phyloP scores from a whole-genome alignment of 1,284 basidiomycete species.

The Fomitopsis betulina region DNA sequence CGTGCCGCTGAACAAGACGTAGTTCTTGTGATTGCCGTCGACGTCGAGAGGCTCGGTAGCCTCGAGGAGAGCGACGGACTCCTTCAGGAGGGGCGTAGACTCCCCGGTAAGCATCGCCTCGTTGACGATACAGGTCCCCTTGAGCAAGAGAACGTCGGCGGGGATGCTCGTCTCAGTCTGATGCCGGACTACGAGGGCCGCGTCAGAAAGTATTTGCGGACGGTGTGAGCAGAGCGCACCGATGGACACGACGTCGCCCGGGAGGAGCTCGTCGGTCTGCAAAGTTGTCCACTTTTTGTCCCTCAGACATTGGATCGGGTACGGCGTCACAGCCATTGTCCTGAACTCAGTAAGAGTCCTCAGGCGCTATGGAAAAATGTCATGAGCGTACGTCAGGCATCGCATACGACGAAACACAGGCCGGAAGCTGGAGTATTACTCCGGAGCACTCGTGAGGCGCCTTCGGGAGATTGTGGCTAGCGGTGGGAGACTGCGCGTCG shows the following conservation, averaged over 20 bases:
- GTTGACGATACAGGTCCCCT: conserved; percentile 91
- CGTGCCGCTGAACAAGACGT: conserved; percentile 90
- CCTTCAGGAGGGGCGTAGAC: conserved; percentile 92
- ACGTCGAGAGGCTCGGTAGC: conserved; percentile 74
- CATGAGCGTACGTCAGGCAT: neutral
- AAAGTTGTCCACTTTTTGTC: conserved; percentile 78
- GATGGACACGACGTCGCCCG: conserved; percentile 87
- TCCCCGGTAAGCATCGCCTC: conserved; percentile 98
- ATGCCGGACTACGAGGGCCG: conserved; percentile 49
- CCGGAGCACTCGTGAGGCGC: too few relatives aligned
- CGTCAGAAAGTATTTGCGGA: neutral
- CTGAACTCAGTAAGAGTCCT: conserved; percentile 90
- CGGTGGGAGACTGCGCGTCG: neutral
- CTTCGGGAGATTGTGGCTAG: too few relatives aligned
- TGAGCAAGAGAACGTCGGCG: conserved; percentile 84
- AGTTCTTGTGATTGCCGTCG: conserved; percentile 81
- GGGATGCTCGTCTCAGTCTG: conserved; percentile 84
- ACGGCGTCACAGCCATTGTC: conserved; percentile 91
- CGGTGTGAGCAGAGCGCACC: conserved; percentile 32
- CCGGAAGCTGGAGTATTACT: too few relatives aligned
- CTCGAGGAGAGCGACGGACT: conserved; percentile 85
- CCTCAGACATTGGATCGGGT: conserved; percentile 77
- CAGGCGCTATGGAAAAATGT: conserved; percentile 56
- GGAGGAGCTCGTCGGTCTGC: conserved; percentile 81
- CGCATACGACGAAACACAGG: too few relatives aligned